Evolutionary conservation across 805 yeast species (phyloP).

Genomic region (Yarrowia divulgata): DNA sequence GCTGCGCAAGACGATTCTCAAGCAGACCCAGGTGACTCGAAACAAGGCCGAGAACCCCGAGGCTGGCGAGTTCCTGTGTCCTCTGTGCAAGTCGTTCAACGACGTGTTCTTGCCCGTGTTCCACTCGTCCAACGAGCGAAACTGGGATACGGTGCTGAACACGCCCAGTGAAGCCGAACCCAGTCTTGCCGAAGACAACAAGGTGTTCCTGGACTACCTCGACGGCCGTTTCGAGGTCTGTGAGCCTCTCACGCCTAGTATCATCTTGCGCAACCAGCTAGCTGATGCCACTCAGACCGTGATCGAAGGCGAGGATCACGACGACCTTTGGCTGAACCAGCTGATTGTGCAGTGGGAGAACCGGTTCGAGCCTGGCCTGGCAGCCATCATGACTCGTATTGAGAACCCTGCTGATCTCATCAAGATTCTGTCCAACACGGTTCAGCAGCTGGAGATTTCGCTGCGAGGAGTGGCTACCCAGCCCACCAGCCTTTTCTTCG

Average conservation of each 20-base stretch:
- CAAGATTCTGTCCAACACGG: conserved; percentile 57
- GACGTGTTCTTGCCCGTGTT: conserved; percentile 82
- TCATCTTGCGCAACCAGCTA: conserved; percentile 11
- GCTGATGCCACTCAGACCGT: conserved; percentile 14
- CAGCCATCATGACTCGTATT: conserved; percentile 28
- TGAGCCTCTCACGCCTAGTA: conserved; percentile 10
- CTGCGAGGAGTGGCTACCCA: conserved; percentile 57
- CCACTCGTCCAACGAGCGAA: conserved; percentile 58
- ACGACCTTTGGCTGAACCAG: conserved; percentile 5
- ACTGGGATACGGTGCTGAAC: conserved; percentile 41
- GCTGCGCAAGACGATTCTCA: conserved; percentile 61
- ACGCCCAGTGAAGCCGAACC: not conserved
- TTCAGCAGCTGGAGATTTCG: conserved; percentile 70
- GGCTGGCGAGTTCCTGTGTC: conserved; percentile 81
- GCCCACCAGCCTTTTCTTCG: conserved; percentile 54
- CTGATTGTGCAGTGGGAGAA: conserved; percentile 17
- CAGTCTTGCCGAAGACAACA: not conserved
- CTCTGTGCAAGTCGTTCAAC: conserved; percentile 85
- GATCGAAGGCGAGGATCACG: not conserved
- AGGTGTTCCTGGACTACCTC: conserved; percentile 22
- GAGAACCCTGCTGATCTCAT: conserved; percentile 43
- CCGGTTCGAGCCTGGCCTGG: conserved; percentile 28
- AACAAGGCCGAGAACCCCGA: conserved; percentile 78
- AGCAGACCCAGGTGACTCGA: conserved; percentile 77
- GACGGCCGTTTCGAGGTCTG: conserved; percentile 16